Evolutionary conservation across 768 basidiomycete species (phyloP).

Genomic region (Leccinum olivaceopallidum): DNA sequence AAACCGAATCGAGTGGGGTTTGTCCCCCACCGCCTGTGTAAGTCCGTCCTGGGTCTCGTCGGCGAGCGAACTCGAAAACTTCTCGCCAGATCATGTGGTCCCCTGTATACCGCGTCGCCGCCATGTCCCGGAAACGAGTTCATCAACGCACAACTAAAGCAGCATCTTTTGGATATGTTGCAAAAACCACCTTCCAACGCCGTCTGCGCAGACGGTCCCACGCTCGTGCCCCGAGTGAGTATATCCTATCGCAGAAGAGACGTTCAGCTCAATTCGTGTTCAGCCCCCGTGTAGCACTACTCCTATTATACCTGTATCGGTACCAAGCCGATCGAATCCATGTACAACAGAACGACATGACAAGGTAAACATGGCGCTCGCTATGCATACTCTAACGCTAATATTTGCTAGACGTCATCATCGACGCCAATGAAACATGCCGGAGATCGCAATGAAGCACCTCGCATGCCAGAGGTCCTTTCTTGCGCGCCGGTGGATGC

Average conservation of each 20-base stretch:
- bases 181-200: background rate
- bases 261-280: constrained; percentile 2
- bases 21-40: constrained; percentile 9
- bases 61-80: background rate
- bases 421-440: constrained; percentile 4
- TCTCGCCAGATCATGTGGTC: constrained; percentile 9
- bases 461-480: background rate
- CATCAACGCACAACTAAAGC: constrained; percentile 9
- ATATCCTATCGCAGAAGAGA: background rate
- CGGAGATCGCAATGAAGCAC: background rate
- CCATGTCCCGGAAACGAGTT: background rate
- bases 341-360: background rate
- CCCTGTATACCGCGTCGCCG: background rate
- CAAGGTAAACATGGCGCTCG: background rate
- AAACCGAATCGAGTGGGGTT: background rate
- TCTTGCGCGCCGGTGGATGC: background rate
- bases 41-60: background rate
- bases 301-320: background rate
- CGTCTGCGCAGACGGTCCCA: background rate
- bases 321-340: background rate
- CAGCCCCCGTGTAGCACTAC: background rate
- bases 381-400: background rate
- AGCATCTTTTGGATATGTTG: background rate
- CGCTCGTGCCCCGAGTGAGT: constrained; percentile 5
- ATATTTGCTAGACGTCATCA: constrained; percentile 8